Base-by-base conservation (phyloP, 495 filamentous ascomycete genomes). In the Penicillium daleae region DNA sequence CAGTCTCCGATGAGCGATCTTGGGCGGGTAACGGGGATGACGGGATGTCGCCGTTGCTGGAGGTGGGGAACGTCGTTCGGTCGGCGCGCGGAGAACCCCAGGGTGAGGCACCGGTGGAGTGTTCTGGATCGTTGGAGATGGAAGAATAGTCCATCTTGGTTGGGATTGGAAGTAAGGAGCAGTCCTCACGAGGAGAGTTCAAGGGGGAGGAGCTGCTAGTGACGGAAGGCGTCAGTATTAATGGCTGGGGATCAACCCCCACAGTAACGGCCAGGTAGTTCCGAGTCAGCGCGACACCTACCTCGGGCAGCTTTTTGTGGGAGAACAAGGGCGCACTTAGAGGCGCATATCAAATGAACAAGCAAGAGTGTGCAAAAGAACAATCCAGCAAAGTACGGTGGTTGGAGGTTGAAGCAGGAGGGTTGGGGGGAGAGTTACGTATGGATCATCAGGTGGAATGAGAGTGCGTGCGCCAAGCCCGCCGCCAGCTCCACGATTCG, bases 101-200 rank as follows among this genome's bases (percentile, higher is more conserved):
- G 21, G 92, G 91, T 8, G 91, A 93, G 39, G 85, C 71, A 29
- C 85, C 92, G 22, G 78, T 81, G 12, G 87, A 84, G 66, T 91
- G 80, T 8, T 93, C 90, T 15, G 87, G 86, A 74, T 95, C 92
- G 66, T 86, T 76, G 69, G 90, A 86, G 27, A 92, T 83, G 56
- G 89, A 75, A 54, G 91, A 91, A 77, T 95, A 97, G 76, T 97
- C 92, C 92, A 97, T 97, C 21, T 58, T 66, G 44, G 52, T 56
- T 40, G 32, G 49, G 40, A 56, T 54, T 64, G 48, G 57, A 68
- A 57, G 63, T 60, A 71, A 60, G 39, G 66, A 70, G 62, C 46
- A n/a, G 59, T 48, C 54, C 59, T 70, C 66, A 69, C 59, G 57
- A 59, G 62, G 58, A 56, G 21, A 56, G 54, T 39, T 17, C 50